Base-by-base conservation (phyloP, 495 filamentous ascomycete species). In the Podospora fimiseda region DNA sequence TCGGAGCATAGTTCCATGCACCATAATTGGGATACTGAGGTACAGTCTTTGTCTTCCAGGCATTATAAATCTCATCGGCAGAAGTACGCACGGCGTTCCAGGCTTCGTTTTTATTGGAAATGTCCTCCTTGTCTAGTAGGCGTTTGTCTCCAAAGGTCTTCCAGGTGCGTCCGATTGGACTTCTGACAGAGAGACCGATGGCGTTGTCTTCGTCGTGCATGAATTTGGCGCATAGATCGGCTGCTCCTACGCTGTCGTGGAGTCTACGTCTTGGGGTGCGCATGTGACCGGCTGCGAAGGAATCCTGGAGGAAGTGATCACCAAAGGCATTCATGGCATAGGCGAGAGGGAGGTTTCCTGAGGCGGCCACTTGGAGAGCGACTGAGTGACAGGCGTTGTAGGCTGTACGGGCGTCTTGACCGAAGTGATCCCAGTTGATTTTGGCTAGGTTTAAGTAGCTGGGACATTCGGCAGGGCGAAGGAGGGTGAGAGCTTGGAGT, bases 321-420 rank as follows among this genome's bases (percentile, higher is more conserved):
- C 57, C 60, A 43, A 62, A 62, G n/a, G 60, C 60, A 24, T 62
- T 62, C 23, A 60, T 43, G 27, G 60, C 41, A 42, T 62, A 62
- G 9, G 50, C 60, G 2, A 15, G 16, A n/a, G 46, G 36, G 6
- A 60, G 53, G 18, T 57, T 38, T 13, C 57, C 47, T 1, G 7
- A 8, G 11, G 38, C 41, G 19, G 57, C 60, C 5, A 16, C 38
- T 5, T 48, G 27, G n/a, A 62, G 48, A 3, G 60, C 60, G 13
- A 41, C 40, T 1, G 24, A 38, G 42, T 62, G 60, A 6, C 60
- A 57, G 2, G 57, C 57, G 30, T 57, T 53, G 46, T 62, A 62
- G 3, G 57, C 60, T 6, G 33, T 50, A 15, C 53, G 52, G 13
- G 60, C 60, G 40, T 60, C 56, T 3, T 13, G 37, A 15, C 60